phyloP scores from a whole-genome alignment of 306 rosid species.

The Trichosanthes truncata region DNA sequence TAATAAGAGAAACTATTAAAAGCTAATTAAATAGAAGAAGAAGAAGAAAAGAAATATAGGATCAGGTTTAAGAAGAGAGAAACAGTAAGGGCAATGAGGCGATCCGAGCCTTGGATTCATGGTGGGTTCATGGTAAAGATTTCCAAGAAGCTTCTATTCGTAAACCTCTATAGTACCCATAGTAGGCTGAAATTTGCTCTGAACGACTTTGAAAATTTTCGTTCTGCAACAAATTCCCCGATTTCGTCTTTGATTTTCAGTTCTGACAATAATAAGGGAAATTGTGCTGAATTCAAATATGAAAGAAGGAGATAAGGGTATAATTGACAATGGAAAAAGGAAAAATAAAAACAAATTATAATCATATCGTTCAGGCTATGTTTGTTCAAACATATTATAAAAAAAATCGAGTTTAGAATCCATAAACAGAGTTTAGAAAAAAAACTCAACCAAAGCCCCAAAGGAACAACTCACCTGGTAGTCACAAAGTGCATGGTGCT shows the following conservation, averaged over 20 bases:
- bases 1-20: neutral
- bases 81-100: constrained; percentile 87
- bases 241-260: neutral
- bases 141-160: constrained; percentile 70
- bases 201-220: neutral
- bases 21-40: neutral
- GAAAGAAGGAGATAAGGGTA: neutral
- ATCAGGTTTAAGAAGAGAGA: constrained; percentile 54
- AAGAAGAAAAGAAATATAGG: constrained; percentile 17
- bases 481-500: no score
- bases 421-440: no score
- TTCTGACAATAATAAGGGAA: neutral
- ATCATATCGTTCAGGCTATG: no score
- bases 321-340: neutral
- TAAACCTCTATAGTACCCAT: constrained; percentile 91
- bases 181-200: neutral
- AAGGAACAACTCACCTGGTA: no score
- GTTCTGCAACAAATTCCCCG: neutral
- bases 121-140: constrained; percentile 78
- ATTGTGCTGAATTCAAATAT: neutral
- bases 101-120: constrained; percentile 82
- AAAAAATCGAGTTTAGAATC: no score
- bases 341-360: no score
- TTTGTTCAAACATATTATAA: no score
- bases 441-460: no score